Base-by-base conservation (phyloP, 148 eudicot genomes). In the Amaranthus cruentus region DNA sequence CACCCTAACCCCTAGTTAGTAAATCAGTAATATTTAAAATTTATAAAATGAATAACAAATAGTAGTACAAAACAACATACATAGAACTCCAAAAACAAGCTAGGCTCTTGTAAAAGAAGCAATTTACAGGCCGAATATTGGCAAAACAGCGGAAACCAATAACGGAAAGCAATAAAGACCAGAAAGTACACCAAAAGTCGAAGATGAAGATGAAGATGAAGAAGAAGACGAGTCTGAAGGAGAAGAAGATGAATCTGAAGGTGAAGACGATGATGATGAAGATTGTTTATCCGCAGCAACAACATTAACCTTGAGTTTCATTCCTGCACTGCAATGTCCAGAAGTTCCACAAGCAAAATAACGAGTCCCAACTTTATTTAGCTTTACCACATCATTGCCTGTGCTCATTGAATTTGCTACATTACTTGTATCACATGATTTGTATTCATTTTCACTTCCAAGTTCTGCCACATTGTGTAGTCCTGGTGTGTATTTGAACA, bases 401-500 rank as follows among this genome's bases (percentile, higher is more conserved):
- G 73, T 82, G 14, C 64, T 88, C 63, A 79, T 55, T n/a, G 90
- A 81, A 54, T 83, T 76, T 14, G 76, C 38, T 3, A 89, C 48
- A 56, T 69, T 82, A n/a, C 84, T 82, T 3, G 77, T 80, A 60
- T 88, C 88, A 57, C 96, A 88, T 4, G 60, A 76, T 68, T 87
- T 88, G 81, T 82, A 90, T 6, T 84, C 86, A 44, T 84, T 88
- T 62, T 90, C 92, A 60, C 80, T 75, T 8, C 81, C 82, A 0
- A 90, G 77, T 74, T 90, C 96, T 14, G 68, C 87, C 64, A 90
- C 88, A 21, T 82, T 87, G 82, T 90, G 96, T 79, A 90, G 51
- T 69, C 87, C 84, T 10, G 89, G 10, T 3, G 78, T 76, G 80
- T 90, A 90, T 78, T 82, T 90, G 81, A 90, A 90, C 68, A 85